Percentiles rank a stretch among this genome's conserved stretches.
These are phyloP conservation scores for Hansenula sp. DNA, from an alignment of 1,139 yeast species.

Conservation along the genomic window DNA sequence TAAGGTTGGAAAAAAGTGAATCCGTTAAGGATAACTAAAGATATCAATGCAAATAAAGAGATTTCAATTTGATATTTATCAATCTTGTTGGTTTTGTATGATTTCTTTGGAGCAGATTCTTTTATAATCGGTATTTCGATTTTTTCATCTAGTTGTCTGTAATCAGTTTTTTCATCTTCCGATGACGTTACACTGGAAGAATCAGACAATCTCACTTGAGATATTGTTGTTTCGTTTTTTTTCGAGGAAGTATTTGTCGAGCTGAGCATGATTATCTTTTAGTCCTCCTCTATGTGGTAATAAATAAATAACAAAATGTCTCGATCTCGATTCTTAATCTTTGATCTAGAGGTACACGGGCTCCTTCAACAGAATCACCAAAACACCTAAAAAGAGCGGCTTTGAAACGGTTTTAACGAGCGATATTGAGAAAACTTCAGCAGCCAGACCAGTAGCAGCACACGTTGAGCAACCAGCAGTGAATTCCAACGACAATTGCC, in stretches of 20 bases:
- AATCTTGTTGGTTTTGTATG: conserved; percentile 9
- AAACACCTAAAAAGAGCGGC: not conserved
- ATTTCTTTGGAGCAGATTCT: not conserved
- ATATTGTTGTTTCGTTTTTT: conserved; percentile 8
- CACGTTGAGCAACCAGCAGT: no score
- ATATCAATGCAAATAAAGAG: conserved; percentile 10
- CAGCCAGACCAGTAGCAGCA: no score
- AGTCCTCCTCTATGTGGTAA: not conserved
- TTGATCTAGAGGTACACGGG: no score
- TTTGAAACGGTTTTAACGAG: not conserved
- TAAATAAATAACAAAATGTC: not conserved
- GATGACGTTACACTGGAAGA: conserved; percentile 1
- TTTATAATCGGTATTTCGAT: not conserved
- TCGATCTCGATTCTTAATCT: not conserved
- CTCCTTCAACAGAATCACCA: no score
- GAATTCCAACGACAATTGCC: no score
- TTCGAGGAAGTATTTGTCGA: not conserved
- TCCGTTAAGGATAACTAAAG: conserved; percentile 8
- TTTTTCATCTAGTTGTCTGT: not conserved
- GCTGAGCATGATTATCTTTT: not conserved
- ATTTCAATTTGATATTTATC: conserved; percentile 21
- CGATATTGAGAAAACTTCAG: not conserved
- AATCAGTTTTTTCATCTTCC: conserved; percentile 3
- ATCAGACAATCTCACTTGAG: conserved; percentile 9
- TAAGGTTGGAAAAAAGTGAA: conserved; percentile 12